phyloP scores from a whole-genome alignment of 2,329 filamentous ascomycete genomes.

The Phialocephala subalpina region DNA sequence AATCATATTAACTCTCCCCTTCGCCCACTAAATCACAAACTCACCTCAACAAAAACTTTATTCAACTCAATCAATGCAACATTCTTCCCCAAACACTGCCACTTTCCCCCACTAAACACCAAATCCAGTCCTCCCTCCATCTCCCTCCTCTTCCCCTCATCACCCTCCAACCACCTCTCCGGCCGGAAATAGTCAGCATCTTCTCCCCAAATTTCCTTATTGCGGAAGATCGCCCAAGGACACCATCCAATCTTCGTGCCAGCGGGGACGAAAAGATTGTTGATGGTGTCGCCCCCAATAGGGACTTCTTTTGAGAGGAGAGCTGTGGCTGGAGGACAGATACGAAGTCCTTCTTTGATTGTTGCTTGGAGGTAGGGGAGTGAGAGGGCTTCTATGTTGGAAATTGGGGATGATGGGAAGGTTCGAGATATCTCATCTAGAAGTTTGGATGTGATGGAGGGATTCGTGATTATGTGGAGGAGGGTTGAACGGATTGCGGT shows the following conservation, averaged over 20 bases:
- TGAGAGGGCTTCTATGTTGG: conserved; percentile 47
- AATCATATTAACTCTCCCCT: neutral
- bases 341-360: conserved; percentile 57
- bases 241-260: conserved; percentile 25
- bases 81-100: conserved; percentile 53
- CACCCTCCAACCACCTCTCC: conserved; percentile 52
- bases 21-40: conserved; percentile 24
- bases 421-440: conserved; percentile 53
- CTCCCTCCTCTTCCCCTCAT: neutral
- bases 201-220: conserved; percentile 45
- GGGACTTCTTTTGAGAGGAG: conserved; percentile 31
- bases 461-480: conserved; percentile 60
- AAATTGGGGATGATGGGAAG: conserved; percentile 24
- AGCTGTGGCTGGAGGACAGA: conserved; percentile 52
- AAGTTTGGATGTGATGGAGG: conserved; percentile 53
- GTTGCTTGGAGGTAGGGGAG: conserved; percentile 58
- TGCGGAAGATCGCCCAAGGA: conserved; percentile 46
- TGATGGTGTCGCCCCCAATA: conserved; percentile 24
- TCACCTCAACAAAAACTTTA: conserved; percentile 57
- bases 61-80: conserved; percentile 58
- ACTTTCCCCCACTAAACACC: conserved; percentile 53
- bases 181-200: conserved; percentile 53
- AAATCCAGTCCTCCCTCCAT: conserved; percentile 44
- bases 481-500: conserved; percentile 61
- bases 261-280: conserved; percentile 35